Evolutionary conservation across 202 grass and related monocot genomes (phyloP).

Genomic region (Saccharum hybrid): DNA sequence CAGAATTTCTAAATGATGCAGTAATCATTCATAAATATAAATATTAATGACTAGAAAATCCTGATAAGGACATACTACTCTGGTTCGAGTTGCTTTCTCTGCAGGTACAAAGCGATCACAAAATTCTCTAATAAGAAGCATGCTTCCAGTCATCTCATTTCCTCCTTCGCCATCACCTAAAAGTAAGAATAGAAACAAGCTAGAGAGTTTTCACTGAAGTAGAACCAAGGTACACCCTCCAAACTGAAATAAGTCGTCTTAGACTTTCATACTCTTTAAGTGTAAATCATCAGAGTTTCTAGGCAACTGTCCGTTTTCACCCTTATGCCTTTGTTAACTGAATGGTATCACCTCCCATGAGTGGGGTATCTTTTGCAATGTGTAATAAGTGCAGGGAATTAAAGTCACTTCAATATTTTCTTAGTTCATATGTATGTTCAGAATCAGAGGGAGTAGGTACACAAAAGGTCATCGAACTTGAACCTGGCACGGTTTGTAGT

Average conservation of each 20-base stretch:
- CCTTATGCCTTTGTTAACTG: background rate
- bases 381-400: background rate
- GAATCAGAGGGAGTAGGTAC: background rate
- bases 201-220: background rate
- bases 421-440: conserved; percentile 4
- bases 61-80: conserved; percentile 64
- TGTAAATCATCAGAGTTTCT: background rate
- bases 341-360: conserved; percentile 26
- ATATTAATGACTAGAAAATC: conserved; percentile 30
- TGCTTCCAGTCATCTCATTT: conserved; percentile 96
- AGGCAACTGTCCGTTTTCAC: background rate
- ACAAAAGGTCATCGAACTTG: conserved; percentile 26
- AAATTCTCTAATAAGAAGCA: conserved; percentile 93
- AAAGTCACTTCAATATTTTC: background rate
- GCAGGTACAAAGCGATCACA: conserved; percentile 77
- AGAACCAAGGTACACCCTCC: conserved; percentile 22
- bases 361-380: conserved; percentile 1
- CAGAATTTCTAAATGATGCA: background rate
- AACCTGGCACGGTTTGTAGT: conserved; percentile 91
- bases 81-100: conserved; percentile 74
- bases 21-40: conserved; percentile 4
- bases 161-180: conserved; percentile 94
- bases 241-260: background rate
- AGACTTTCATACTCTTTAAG: background rate
- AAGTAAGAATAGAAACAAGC: conserved; percentile 33